phyloP scores from a whole-genome alignment of 257 asterid species.

The Lycium ferocissimum region DNA sequence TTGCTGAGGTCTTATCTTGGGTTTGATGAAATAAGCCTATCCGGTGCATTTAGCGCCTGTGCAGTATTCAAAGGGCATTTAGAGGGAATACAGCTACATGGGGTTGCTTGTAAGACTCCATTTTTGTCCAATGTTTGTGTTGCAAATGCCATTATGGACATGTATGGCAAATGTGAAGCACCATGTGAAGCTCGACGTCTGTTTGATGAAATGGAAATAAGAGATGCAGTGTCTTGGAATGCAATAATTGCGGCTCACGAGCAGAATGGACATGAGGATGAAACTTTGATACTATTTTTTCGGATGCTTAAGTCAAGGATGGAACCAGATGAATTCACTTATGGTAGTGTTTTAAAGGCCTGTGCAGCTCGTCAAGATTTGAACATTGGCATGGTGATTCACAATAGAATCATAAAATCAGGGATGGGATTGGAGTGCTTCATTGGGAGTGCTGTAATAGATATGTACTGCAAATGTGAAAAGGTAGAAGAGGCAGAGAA shows the following conservation, averaged over 20 bases:
- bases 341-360: constrained; percentile 86
- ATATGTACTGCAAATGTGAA: constrained; percentile 90
- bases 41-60: constrained; percentile 81
- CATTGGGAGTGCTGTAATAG: constrained; percentile 77
- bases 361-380: constrained; percentile 75
- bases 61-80: constrained; percentile 59
- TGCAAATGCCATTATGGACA: constrained; percentile 77
- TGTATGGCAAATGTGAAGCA: constrained; percentile 87
- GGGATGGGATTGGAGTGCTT: constrained; percentile 78
- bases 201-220: constrained; percentile 68
- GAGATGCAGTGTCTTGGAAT: constrained; percentile 93
- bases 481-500: constrained; percentile 84
- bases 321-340: constrained; percentile 91
- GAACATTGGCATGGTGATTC: constrained; percentile 70
- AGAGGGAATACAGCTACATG: constrained; percentile 75
- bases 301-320: constrained; percentile 69
- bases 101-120: constrained; percentile 68
- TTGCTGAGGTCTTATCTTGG: constrained; percentile 68
- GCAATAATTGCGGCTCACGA: constrained; percentile 84
- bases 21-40: constrained; percentile 75
- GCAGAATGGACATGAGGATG: constrained; percentile 66
- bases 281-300: constrained; percentile 54
- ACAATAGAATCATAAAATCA: constrained; percentile 66
- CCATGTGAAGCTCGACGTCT: constrained; percentile 60
- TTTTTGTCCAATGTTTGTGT: constrained; percentile 63